phyloP scores from a whole-genome alignment of 2,329 filamentous ascomycete species.

The Rhynchosporium agropyri region DNA sequence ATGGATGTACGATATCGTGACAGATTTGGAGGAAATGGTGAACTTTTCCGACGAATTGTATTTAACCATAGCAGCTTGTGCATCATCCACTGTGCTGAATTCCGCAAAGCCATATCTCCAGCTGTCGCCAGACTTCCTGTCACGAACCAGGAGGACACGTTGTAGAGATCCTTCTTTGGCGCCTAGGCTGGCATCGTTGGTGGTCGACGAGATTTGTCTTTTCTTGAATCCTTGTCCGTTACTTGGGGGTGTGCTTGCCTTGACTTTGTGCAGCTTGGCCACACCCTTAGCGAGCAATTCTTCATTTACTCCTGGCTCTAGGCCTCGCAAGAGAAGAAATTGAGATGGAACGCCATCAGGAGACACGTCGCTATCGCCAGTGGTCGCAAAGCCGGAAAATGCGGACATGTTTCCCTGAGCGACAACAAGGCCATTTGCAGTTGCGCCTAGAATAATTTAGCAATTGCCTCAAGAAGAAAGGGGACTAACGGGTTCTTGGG shows the following conservation, averaged over 20 bases:
- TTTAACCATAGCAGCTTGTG: constrained; percentile 72
- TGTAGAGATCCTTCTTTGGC: constrained; percentile 75
- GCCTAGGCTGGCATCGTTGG: constrained; percentile 56
- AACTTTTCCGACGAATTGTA: constrained; percentile 74
- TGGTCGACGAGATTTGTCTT: constrained; percentile 55
- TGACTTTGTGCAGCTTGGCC: constrained; percentile 70
- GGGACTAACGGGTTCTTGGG: constrained; percentile 52
- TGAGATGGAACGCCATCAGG: constrained; percentile 60
- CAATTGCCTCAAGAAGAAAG: constrained; percentile 13
- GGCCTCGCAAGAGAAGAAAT: constrained; percentile 72
- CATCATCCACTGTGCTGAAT: constrained; percentile 76
- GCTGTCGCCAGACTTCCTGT: constrained; percentile 69
- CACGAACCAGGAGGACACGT: constrained; percentile 75
- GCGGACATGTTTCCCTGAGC: constrained; percentile 45
- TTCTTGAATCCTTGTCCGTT: constrained; percentile 42
- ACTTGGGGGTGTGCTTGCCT: constrained; percentile 44
- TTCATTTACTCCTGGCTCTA: constrained; percentile 72
- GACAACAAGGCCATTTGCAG: constrained; percentile 41
- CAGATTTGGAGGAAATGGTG: constrained; percentile 73
- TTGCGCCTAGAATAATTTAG: constrained; percentile 41
- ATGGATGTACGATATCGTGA: constrained; percentile 75
- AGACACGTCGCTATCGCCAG: constrained; percentile 57
- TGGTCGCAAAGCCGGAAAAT: constrained; percentile 50
- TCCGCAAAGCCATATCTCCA: constrained; percentile 85
- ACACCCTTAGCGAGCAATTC: constrained; percentile 73